A percentile compares a stretch with the other conserved stretches of the same genome.
Evolutionary conservation across 176 grass and related monocot species (phyloP).

Genomic region (Aegilops tauschii): DNA sequence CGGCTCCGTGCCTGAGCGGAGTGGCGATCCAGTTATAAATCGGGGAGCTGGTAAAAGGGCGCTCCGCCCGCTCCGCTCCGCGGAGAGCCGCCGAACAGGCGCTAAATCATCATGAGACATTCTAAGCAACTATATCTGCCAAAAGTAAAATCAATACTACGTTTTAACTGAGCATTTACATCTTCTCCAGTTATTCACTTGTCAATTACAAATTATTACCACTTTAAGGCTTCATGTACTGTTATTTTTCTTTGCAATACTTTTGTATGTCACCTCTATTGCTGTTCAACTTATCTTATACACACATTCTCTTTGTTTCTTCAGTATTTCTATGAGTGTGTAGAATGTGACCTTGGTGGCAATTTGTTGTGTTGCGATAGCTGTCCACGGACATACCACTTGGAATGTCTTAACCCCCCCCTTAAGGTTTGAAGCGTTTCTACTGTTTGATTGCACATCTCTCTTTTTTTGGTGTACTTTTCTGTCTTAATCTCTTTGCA

Average conservation of each 20-base stretch:
- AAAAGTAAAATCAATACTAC: not conserved
- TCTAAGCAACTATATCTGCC: slow-evolving; percentile 17
- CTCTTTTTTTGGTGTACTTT: slow-evolving; percentile 26
- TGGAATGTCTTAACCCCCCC: slow-evolving; percentile 91
- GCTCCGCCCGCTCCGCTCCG: too few species aligned
- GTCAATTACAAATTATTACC: not conserved
- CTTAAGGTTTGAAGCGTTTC: slow-evolving; percentile 66
- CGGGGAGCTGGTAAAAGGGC: too few species aligned
- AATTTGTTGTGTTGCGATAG: slow-evolving; percentile 92
- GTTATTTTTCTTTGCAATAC: slow-evolving; percentile 19
- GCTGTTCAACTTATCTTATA: slow-evolving; percentile 24
- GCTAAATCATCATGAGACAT: not conserved
- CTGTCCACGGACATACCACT: slow-evolving; percentile 87
- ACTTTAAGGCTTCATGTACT: slow-evolving; percentile 12
- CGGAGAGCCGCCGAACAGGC: too few species aligned
- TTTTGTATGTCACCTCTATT: slow-evolving; percentile 20
- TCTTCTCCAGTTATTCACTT: not conserved
- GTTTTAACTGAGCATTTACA: not conserved
- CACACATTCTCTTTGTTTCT: slow-evolving; percentile 31
- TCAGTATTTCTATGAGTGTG: slow-evolving; percentile 96
- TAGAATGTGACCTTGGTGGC: slow-evolving; percentile 92
- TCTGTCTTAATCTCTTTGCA: slow-evolving; percentile 17
- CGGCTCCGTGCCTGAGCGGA: too few species aligned
- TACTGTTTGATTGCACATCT: slow-evolving; percentile 20
- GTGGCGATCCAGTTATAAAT: too few species aligned